These are phyloP conservation scores for Bipolaris sorokiniana DNA, from an alignment of 2,329 filamentous ascomycete species.

Conservation along the genomic window DNA sequence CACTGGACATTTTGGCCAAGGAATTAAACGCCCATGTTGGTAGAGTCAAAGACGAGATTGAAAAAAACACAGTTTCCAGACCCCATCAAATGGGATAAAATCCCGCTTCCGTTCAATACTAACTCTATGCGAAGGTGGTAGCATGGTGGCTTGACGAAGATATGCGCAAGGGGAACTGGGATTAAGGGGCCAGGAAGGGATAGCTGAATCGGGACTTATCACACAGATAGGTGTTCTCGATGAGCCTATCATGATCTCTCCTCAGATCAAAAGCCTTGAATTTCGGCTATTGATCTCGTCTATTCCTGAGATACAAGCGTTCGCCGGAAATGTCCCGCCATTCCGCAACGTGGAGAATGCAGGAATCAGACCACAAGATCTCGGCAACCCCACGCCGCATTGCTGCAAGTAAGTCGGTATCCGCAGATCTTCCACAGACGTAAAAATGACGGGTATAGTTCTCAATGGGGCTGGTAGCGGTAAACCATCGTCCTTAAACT, in stretches of 20 bases:
- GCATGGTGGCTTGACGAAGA: conserved; percentile 2
- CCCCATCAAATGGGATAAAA: background rate
- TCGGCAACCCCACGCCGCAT: conserved; percentile 1
- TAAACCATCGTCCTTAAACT: background rate
- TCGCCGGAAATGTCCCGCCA: background rate
- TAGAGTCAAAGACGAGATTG: background rate
- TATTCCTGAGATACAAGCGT: background rate
- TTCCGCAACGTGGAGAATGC: background rate
- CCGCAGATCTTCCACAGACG: background rate
- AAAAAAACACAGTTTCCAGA: background rate
- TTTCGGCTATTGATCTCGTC: background rate
- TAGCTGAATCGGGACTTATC: background rate
- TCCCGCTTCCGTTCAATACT: background rate
- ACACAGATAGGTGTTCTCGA: background rate
- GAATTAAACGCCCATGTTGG: background rate
- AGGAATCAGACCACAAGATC: background rate
- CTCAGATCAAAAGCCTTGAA: background rate
- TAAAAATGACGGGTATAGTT: background rate
- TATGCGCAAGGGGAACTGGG: background rate
- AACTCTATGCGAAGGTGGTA: background rate
- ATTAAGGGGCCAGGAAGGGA: conserved; percentile 10
- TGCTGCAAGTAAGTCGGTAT: conserved; percentile 2
- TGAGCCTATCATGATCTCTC: background rate
- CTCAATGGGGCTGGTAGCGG: background rate
- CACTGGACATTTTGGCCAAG: background rate